Percentiles rank a stretch among this genome's conserved stretches.
phyloP scores from a whole-genome alignment of 2,329 filamentous ascomycete species.

The Ophiostoma fasciatum region DNA sequence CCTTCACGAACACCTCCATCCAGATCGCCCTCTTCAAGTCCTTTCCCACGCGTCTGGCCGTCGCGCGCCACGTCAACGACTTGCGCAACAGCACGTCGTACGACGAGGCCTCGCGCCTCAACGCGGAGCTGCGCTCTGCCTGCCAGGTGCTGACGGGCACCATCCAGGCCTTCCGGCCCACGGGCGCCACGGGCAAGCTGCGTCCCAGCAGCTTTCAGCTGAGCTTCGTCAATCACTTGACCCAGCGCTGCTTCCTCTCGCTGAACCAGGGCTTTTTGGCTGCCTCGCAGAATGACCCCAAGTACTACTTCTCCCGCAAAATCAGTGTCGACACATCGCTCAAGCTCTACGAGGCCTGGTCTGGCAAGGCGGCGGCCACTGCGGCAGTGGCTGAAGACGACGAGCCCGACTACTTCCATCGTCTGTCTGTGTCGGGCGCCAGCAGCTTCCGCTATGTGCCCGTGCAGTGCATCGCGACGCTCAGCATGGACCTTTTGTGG shows the following conservation, averaged over 20 bases:
- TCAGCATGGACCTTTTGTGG: constrained; percentile 31
- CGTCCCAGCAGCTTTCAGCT: constrained; percentile 24
- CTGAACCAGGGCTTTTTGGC: constrained; percentile 37
- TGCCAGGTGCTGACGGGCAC: constrained; percentile 21
- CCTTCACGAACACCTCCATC: constrained; percentile 32
- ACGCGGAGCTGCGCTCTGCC: constrained; percentile 26
- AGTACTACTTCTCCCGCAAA: constrained; percentile 38
- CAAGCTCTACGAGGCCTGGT: constrained; percentile 17
- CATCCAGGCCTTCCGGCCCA: constrained; percentile 16
- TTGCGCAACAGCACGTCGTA: constrained; percentile 28
- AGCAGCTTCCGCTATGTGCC: constrained; percentile 28
- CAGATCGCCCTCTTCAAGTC: constrained; percentile 31
- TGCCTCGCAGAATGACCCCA: constrained; percentile 28
- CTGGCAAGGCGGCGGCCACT: background rate
- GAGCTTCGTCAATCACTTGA: constrained; percentile 25
- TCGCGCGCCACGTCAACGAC: constrained; percentile 32
- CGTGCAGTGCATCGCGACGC: constrained; percentile 24
- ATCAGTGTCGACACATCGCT: constrained; percentile 28
- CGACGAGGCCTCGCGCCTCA: constrained; percentile 31
- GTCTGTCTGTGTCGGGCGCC: constrained; percentile 25
- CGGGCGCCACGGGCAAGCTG: constrained; percentile 3
- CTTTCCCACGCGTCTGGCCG: constrained; percentile 26
- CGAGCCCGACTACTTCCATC: constrained; percentile 21
- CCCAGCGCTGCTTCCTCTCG: constrained; percentile 33
- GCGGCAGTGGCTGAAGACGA: constrained; percentile 11